Base-by-base conservation (phyloP, 2,329 filamentous ascomycete species). In the Neofusicoccum laricinum region DNA sequence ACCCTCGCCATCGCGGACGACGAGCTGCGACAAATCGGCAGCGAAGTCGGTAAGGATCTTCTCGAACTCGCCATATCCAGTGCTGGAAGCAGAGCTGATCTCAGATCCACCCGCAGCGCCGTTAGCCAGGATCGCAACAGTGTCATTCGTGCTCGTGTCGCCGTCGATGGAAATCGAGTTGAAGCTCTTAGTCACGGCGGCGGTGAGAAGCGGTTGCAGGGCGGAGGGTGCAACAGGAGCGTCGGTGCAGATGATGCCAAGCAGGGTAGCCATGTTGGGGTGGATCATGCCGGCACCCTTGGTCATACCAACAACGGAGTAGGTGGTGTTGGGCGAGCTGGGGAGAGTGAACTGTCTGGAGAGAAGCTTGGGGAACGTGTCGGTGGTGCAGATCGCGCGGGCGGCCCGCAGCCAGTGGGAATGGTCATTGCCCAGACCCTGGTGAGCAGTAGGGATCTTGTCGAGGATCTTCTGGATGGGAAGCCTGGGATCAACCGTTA, bases 201-300 rank as follows among this genome's bases (percentile, higher is more conserved):
- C 82, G 65, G 84, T 87, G 49, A 98, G 88, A 14, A 95, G 84
- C 0, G 83, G 77, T 55, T 88, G 86, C 65, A 97, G 86, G 10
- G 90, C 84, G 0, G 78, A 74, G 3, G 90, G 83, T 0, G 87
- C 84, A 71, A 98, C 86, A 34, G 93, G 90, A 0, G 90, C 94
- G 71, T 99, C 95, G 14, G 95, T 99, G 72, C 92, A 93, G 72
- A 98, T 85, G 66, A 98, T 90, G 62, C 92, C 93, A 40, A 99
- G 87, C 38, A 98, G 86, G 0, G 95, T 99, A 34, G 93, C 95
- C 93, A 99, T 97, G 82, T 99, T 98, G 53, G 95, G 95, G 75
- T 97, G 93, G 76, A 99, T 97, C 95, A 99, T 99, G 73, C 95
- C 95, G 4, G 95, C 95, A 64, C 95, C 95, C 81, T 99, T 99